Evolutionary conservation across 352 stramenopile species (phyloP), one percentile per base, ranked within the genome.

Genomic region (Phytophthora melonis): DNA sequence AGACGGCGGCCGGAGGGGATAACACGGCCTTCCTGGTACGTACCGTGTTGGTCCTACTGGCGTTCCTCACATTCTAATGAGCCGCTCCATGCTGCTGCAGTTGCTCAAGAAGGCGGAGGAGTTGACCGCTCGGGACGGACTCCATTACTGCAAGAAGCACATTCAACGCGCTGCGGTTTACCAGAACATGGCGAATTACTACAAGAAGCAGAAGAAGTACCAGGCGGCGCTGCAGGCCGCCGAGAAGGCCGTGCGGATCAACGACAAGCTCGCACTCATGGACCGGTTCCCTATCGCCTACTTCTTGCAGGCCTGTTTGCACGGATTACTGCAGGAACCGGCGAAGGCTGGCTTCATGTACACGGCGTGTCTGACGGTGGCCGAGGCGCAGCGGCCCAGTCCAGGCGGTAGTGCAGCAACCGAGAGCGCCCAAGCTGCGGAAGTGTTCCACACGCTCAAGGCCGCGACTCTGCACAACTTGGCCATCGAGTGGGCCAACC

Each of bases 171-270:
- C 75, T 61, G 79, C 79, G 11, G 81, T 93, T 3, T 92, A 89
- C 47, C 83, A 92, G 32, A 84, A 84, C 27, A 73, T 93, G 13
- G 82, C 86, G 3, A 88, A 86, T 43, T 84, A 93, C 68, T 93
- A 89, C 83, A 93, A 92, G 75, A 90, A 87, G 67, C 82, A 89
- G 65, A 91, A 92, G 59, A 93, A 93, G 41, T 83, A 87, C 18
- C 81, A 93, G 34, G 86, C 84, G 5, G 84, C 84, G 8, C 74
- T 93, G 1, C 86, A 93, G 65, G 78, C 68, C 8, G 80, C 79
- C 1, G 74, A 84, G 6, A 93, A 93, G 47, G 85, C 86, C 8
- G 83, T 91, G 11, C 76, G 71, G 5, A 84, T 88, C 72, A 92
- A 90, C 62, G 77, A 85, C 53, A 91, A 90, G 49, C 74, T 93